A percentile compares a stretch with the other conserved stretches of the same genome.
phyloP scores from a whole-genome alignment of 169 alveolate species.

The Plasmodium vivax region DNA sequence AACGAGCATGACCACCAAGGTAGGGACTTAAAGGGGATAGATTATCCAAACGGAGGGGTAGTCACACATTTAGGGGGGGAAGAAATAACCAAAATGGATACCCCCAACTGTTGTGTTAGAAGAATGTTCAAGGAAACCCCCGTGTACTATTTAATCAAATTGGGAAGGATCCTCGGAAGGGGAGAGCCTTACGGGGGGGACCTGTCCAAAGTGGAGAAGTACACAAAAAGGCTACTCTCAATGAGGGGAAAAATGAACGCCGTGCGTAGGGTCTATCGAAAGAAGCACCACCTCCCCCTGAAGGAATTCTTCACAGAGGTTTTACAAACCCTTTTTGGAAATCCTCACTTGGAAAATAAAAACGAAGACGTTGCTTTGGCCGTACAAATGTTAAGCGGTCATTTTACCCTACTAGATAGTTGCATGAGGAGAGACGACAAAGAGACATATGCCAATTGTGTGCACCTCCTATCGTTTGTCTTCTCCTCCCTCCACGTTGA shows the following conservation, averaged over 20 bases:
- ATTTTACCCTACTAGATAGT: background rate
- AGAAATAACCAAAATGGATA: too few relatives aligned
- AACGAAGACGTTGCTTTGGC: background rate
- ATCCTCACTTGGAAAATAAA: background rate
- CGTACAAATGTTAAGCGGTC: background rate
- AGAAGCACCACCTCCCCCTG: background rate
- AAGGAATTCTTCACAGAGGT: background rate
- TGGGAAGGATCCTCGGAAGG: too few relatives aligned
- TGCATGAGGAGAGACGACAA: background rate
- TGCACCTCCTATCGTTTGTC: background rate
- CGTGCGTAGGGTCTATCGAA: background rate
- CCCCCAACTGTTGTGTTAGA: too few relatives aligned
- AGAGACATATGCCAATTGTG: background rate
- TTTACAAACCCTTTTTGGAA: background rate
- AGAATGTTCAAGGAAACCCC: too few relatives aligned
- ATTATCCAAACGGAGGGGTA: too few relatives aligned
- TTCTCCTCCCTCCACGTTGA: background rate
- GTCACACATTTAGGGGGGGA: too few relatives aligned
- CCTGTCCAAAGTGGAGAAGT: background rate
- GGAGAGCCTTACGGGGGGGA: too few relatives aligned
- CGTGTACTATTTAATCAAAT: too few relatives aligned
- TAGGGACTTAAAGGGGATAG: too few relatives aligned
- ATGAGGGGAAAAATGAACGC: background rate
- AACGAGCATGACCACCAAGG: too few relatives aligned
- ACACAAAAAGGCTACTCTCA: background rate